Conservation (phyloP, 129 eudicot genomes). For the Smallanthus sonchifolius region DNA sequence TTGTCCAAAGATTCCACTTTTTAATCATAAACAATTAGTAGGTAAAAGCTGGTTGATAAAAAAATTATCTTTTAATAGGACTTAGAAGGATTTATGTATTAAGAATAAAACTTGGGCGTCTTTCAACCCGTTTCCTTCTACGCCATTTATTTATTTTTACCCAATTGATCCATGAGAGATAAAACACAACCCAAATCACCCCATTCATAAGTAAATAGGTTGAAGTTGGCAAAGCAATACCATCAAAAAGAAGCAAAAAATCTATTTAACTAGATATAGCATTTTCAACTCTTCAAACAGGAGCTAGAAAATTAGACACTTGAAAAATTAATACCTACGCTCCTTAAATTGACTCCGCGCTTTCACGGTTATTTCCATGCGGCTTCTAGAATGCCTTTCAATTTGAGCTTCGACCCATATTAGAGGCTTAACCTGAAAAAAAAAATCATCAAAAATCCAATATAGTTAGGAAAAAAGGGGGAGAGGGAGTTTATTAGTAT, state of each 20-base stretch:
- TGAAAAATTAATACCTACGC: conserved; percentile 56
- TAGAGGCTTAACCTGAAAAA: conserved; percentile 86
- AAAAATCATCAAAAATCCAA: not conserved
- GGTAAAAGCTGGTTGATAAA: not conserved
- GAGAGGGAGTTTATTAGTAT: not conserved
- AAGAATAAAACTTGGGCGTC: not conserved
- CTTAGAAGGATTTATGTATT: not conserved
- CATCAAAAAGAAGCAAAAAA: not conserved
- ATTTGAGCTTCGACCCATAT: conserved; percentile 99
- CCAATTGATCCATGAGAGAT: not conserved
- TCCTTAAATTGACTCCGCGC: conserved; percentile 98
- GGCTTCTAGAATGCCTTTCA: conserved; percentile 94
- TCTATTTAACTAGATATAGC: not conserved
- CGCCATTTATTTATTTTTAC: not conserved
- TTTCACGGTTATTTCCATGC: conserved; percentile 83
- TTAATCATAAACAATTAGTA: not conserved
- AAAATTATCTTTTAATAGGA: not conserved
- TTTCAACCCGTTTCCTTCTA: not conserved
- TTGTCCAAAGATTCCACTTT: not conserved
- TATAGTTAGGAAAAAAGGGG: conserved; percentile 7
- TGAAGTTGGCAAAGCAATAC: not conserved
- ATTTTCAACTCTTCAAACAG: not conserved
- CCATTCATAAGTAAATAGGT: not conserved
- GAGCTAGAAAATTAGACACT: not conserved
- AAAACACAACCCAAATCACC: not conserved